Evolutionary conservation across 495 filamentous ascomycete species (phyloP).

Genomic region (Penicillium manginii): DNA sequence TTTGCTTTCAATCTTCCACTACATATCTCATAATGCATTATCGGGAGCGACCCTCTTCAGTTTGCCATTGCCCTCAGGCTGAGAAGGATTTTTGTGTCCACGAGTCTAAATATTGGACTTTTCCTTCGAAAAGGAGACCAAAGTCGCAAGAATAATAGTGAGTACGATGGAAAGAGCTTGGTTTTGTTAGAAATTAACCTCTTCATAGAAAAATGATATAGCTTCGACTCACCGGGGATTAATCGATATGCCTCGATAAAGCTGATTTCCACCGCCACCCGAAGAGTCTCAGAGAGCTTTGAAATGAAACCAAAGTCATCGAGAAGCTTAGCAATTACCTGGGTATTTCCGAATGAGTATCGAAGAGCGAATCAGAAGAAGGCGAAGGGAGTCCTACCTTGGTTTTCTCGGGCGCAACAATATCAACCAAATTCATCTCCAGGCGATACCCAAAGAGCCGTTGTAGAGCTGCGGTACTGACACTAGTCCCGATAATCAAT

Average conservation of each 20-base stretch:
- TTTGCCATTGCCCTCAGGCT: too few species aligned
- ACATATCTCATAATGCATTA: too few species aligned
- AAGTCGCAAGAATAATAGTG: not conserved
- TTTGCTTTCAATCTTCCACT: too few species aligned
- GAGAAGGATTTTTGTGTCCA: too few species aligned
- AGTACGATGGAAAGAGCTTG: not conserved
- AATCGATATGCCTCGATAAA: slow-evolving; percentile 8
- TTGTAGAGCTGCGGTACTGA: slow-evolving; percentile 5
- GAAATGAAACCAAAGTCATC: not conserved
- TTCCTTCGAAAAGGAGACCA: not conserved
- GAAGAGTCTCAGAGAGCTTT: not conserved
- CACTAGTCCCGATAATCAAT: slow-evolving; percentile 1
- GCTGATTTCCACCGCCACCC: not conserved
- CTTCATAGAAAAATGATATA: not conserved
- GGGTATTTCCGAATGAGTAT: not conserved
- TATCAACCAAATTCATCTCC: not conserved
- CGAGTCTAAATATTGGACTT: not conserved
- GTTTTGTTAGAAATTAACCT: not conserved
- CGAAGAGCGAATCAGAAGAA: not conserved
- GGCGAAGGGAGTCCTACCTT: too few species aligned
- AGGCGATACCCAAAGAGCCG: slow-evolving; percentile 5
- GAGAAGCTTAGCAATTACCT: not conserved
- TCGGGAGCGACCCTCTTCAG: too few species aligned
- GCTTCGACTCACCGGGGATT: not conserved
- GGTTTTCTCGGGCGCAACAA: not conserved